phyloP scores from a whole-genome alignment of 2,329 filamentous ascomycete genomes.

The Trichoderma simmonsii region DNA sequence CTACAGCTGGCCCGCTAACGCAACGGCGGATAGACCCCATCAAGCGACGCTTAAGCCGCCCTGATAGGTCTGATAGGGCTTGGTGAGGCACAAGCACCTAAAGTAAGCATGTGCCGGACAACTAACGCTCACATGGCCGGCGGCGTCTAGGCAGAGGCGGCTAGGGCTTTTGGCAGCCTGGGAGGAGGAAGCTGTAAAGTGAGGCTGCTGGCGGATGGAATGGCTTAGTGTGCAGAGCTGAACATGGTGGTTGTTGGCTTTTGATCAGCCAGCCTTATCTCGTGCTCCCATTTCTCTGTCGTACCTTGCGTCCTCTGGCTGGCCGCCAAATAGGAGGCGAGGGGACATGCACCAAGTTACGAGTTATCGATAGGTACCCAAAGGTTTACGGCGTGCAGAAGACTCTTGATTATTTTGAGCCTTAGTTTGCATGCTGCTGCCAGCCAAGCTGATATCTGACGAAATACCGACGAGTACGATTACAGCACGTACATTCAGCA shows the following conservation, averaged over 20 bases:
- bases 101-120: conserved; percentile 7
- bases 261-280: background rate
- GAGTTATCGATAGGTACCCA: background rate
- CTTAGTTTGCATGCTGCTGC: conserved; percentile 4
- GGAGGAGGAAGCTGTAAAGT: background rate
- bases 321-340: background rate
- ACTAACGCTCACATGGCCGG: conserved; percentile 7
- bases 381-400: conserved; percentile 1
- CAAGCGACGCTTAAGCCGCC: conserved; percentile 11
- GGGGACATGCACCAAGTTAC: background rate
- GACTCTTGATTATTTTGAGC: background rate
- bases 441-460: background rate
- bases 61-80: conserved; percentile 20
- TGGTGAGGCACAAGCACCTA: conserved; percentile 3
- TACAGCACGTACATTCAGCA: background rate
- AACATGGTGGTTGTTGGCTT: background rate
- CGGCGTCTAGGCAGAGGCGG: background rate
- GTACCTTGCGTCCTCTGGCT: background rate
- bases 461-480: background rate
- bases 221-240: background rate
- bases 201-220: background rate
- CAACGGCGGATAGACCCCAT: conserved; percentile 6
- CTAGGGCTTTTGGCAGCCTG: background rate
- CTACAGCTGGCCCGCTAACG: conserved; percentile 16
- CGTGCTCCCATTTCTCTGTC: background rate